Conservation (phyloP, 495 filamentous ascomycete genomes). For the Aspergillus conjunctus region DNA sequence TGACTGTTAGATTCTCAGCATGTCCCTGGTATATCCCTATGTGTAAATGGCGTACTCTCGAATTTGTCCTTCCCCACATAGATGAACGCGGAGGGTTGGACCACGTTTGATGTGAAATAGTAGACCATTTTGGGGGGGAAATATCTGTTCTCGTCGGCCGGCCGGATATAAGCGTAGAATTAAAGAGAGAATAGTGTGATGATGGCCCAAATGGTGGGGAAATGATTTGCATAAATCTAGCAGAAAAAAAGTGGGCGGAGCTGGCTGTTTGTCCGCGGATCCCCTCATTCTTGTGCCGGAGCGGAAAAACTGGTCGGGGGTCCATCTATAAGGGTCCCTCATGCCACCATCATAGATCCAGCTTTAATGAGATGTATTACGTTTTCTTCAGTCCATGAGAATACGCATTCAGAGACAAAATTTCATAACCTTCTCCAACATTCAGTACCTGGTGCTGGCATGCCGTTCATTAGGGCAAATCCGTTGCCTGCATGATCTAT, state of each 20-base stretch:
- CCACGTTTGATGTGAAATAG: constrained; percentile 87
- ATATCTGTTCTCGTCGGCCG: not conserved
- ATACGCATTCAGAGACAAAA: no score
- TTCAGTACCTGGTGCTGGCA: no score
- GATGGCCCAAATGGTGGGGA: no score
- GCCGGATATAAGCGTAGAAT: no score
- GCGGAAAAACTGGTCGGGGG: not conserved
- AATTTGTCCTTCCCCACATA: constrained; percentile 99
- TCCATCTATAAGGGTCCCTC: not conserved
- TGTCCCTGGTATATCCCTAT: constrained; percentile 9
- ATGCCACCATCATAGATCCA: no score
- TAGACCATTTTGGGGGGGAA: constrained; percentile 71
- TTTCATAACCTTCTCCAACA: no score
- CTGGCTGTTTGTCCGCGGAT: not conserved
- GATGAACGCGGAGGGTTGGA: constrained; percentile 75
- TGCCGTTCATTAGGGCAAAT: no score
- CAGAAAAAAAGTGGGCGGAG: not conserved
- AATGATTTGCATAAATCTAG: no score
- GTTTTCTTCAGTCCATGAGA: no score
- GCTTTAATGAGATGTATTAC: no score
- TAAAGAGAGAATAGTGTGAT: no score
- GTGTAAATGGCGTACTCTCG: constrained; percentile 72
- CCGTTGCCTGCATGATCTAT: no score
- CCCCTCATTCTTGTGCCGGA: not conserved
- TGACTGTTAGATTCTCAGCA: constrained; percentile 27